Evolutionary conservation across 1,284 basidiomycete species (phyloP).

Genomic region (Ustilago curta): DNA sequence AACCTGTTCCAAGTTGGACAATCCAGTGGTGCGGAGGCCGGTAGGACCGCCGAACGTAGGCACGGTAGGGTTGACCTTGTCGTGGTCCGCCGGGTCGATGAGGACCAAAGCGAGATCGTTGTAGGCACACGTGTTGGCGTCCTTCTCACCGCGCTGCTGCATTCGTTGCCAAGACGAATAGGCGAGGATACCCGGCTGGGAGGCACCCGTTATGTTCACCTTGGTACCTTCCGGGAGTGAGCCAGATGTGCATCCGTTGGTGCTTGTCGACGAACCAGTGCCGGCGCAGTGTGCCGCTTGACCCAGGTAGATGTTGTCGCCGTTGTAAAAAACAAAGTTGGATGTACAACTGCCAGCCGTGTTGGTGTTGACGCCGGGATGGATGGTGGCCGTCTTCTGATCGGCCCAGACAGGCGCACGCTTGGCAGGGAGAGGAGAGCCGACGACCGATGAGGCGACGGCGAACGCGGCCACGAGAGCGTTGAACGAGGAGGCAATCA

Average conservation of each 20-base stretch:
- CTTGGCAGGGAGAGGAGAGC: slow-evolving; percentile 23
- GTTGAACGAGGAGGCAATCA: slow-evolving; percentile 29
- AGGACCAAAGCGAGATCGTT: slow-evolving; percentile 54
- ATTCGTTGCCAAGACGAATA: slow-evolving; percentile 56
- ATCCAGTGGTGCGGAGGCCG: slow-evolving; percentile 32
- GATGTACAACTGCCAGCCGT: slow-evolving; percentile 53
- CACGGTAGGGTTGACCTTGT: slow-evolving; percentile 54
- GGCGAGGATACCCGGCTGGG: slow-evolving; percentile 39
- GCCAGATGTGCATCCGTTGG: slow-evolving; percentile 46
- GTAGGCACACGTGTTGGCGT: slow-evolving; percentile 50
- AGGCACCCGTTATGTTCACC: slow-evolving; percentile 55
- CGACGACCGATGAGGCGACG: slow-evolving; percentile 22
- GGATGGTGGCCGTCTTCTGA: slow-evolving; percentile 38
- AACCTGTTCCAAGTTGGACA: slow-evolving; percentile 39
- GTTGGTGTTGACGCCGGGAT: slow-evolving; percentile 58
- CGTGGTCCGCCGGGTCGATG: slow-evolving; percentile 54
- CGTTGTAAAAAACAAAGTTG: slow-evolving; percentile 54
- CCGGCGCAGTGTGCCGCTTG: slow-evolving; percentile 55
- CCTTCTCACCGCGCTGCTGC: slow-evolving; percentile 48
- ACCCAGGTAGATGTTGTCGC: slow-evolving; percentile 49
- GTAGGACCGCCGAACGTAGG: slow-evolving; percentile 54
- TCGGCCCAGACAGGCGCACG: slow-evolving; percentile 47
- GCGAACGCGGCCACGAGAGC: slow-evolving; percentile 21
- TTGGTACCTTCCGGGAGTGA: slow-evolving; percentile 50
- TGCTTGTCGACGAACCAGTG: slow-evolving; percentile 42